A percentile compares a stretch with the other conserved stretches of the same genome.
phyloP scores from a whole-genome alignment of 345 rosid genomes.

The Diplotaxis tenuifolia region DNA sequence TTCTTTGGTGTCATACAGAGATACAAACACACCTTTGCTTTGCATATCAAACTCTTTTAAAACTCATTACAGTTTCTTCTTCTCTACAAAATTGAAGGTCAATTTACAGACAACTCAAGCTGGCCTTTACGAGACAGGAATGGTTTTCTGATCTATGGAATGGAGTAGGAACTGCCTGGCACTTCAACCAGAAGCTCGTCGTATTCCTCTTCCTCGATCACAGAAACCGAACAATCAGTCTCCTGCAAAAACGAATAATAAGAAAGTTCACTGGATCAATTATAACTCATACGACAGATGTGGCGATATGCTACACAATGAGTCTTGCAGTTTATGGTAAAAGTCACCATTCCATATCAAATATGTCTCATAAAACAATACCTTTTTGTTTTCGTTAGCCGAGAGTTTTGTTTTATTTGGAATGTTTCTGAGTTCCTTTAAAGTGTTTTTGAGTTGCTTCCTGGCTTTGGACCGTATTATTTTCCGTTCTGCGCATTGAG shows the following conservation, averaged over 20 bases:
- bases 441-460: slow-evolving; percentile 56
- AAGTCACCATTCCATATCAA: neutral
- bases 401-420: slow-evolving; percentile 10
- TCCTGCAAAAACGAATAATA: slow-evolving; percentile 41
- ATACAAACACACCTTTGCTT: slow-evolving; percentile 12
- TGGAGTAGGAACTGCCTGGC: slow-evolving; percentile 85
- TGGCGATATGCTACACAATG: neutral
- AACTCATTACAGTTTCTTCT: neutral
- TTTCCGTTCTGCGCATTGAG: slow-evolving; percentile 64
- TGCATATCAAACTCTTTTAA: neutral
- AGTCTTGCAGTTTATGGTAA: slow-evolving; percentile 4
- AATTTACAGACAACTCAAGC: neutral
- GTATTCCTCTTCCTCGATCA: slow-evolving; percentile 41
- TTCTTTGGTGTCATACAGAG: slow-evolving; percentile 1
- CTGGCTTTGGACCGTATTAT: slow-evolving; percentile 51
- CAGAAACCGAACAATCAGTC: slow-evolving; percentile 27
- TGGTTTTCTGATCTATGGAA: slow-evolving; percentile 32
- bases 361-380: neutral
- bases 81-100: neutral
- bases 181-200: slow-evolving; percentile 73
- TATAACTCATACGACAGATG: neutral
- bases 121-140: neutral
- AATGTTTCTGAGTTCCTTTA: slow-evolving; percentile 43
- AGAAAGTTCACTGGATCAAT: neutral
- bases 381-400: slow-evolving; percentile 16